These are phyloP conservation scores for Geotrichum carabidarum DNA, from an alignment of 1,139 yeast species.

Conservation along the genomic window DNA sequence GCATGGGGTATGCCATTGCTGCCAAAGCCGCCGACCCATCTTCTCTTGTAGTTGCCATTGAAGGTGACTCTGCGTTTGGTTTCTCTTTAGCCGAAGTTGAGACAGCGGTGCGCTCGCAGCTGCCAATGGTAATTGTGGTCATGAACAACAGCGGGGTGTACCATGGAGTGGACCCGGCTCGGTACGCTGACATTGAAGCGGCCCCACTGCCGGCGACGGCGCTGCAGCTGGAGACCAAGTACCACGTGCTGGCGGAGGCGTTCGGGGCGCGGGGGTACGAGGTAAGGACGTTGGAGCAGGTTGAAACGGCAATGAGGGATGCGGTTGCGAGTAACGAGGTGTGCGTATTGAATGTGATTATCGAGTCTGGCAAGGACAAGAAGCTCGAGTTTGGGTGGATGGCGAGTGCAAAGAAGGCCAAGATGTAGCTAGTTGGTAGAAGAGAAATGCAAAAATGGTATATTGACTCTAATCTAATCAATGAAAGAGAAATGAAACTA, in stretches of 20 bases:
- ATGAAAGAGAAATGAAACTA: no score
- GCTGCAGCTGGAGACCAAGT: constrained; percentile 49
- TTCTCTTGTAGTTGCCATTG: constrained; percentile 50
- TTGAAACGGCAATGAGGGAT: constrained; percentile 38
- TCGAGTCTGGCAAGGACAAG: constrained; percentile 51
- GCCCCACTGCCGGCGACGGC: constrained; percentile 52
- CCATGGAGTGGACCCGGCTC: constrained; percentile 48
- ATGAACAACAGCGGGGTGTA: constrained; percentile 68
- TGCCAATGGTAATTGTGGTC: constrained; percentile 53
- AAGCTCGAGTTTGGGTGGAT: constrained; percentile 63
- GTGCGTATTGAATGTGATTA: constrained; percentile 52
- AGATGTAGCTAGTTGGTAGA: constrained; percentile 3
- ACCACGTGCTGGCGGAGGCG: constrained; percentile 50
- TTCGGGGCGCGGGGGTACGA: constrained; percentile 52
- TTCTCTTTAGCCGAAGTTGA: constrained; percentile 63
- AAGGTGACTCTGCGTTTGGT: constrained; percentile 71
- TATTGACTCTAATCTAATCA: neutral
- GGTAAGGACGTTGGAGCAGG: constrained; percentile 42
- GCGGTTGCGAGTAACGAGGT: constrained; percentile 43
- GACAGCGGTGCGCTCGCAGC: constrained; percentile 50
- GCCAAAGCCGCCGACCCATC: constrained; percentile 48
- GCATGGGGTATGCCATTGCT: constrained; percentile 60
- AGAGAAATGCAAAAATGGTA: neutral
- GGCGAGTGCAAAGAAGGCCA: constrained; percentile 40
- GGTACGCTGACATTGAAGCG: constrained; percentile 28